Base-by-base conservation (phyloP, 2,329 filamentous ascomycete species). In the Calonectria montana region DNA sequence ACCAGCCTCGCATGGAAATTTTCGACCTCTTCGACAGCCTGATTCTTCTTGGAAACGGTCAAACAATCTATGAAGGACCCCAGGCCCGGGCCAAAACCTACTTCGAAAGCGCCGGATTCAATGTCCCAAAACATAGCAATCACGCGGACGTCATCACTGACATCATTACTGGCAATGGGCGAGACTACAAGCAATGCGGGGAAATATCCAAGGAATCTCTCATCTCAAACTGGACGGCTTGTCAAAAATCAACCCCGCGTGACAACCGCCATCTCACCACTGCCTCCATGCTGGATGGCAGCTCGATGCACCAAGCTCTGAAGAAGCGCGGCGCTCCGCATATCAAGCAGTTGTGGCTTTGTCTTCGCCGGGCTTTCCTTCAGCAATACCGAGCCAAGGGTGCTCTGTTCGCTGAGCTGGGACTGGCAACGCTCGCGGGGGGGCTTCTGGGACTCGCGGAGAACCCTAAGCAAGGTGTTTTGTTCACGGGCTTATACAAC, bases 61-160 rank as follows among this genome's bases (percentile, higher is more conserved):
- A 88, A 72, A 86, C 86, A 70, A 87, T 91, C 61, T 92, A 90
- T 75, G 85, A 87, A 47, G 90, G 89, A 0, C 79, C 84, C 1
- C 86, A 87, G 43, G 73, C 70, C 12, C 82, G 83, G 1, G 86
- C 86, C 1, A 84, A 85, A 63, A 69, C 75, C 2, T 90, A 89
- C 77, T 91, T 91, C 69, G 85, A 89, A 75, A 76, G 81, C 39
- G 80, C 88, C 15, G 89, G 90, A 2, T 91, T 88, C 78, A 75
- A 79, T 0, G 89, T 91, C 70, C 86, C 86, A 0, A 71, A 80
- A 18, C 83, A 87, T 69, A 84, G 83, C 53, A 92, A 92, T 73
- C 86, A 85, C 7, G 90, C 88, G 10, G 90, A 92, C 73, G 83
- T 88, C 1, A 85, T 91, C 27, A 90, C 90, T n/a, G 90, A 92